Base-by-base conservation (phyloP, 352 stramenopile genomes). In the Phytophthora multivora region DNA sequence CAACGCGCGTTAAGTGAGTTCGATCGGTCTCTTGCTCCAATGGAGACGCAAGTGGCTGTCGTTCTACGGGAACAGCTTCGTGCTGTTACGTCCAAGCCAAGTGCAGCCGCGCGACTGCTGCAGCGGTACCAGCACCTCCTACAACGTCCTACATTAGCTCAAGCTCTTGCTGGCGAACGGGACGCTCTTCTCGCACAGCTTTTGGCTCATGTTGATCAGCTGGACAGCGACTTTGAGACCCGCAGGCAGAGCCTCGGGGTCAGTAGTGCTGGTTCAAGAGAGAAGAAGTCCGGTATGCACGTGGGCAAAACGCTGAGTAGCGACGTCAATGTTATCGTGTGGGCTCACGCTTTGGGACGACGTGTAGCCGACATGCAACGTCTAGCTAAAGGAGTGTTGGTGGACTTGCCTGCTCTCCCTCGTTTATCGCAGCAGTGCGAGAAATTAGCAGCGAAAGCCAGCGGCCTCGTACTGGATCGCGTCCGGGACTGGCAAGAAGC, bases 141-240 rank as follows among this genome's bases (percentile, higher is more conserved):
- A 4, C 77, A 80, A 38, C 80, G 94, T 0, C 77, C 86, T 16
- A 77, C 79, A n/a, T 77, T 98, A 9, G 66, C 77, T n/a, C 78
- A 83, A 43, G 70, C 83, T 0, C 80, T 98, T 28, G 69, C 77
- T 4, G 71, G 78, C 7, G 93, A 98, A 43, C 79, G 95, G 0
- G 94, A 98, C 35, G 85, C 89, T 5, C 66, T 98, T 15, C 69
- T 98, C 5, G 85, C 84, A 2, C 86, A 97, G 52, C 67, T 98
- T 9, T 35, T 90, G 0, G 84, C 93, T 3, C 75, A 94, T 30
- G 52, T 98, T 18, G 88, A 97, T 25, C 81, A 97, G 33, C 73
- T 97, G 7, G 90, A 97, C 35, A 89, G 77, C 35, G 86, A 96
- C 58, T 96, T 95, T 66, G 89, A 96, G 30, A 66, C 77, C 0